Conservation (phyloP, 2,329 filamentous ascomycete species). For the Nothophoma quercina region DNA sequence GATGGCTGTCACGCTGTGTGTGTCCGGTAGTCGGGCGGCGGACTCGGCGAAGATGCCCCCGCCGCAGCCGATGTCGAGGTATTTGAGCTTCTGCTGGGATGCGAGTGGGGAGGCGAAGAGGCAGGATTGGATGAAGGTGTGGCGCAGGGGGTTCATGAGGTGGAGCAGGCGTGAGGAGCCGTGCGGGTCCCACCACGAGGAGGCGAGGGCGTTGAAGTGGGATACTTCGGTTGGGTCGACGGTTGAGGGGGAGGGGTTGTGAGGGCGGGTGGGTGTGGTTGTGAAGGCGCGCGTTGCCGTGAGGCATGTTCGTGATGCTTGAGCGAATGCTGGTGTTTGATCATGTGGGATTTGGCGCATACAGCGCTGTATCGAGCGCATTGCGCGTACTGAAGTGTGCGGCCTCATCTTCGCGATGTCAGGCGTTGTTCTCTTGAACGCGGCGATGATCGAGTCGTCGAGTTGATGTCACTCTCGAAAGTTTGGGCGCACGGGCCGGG, state of each 20-base stretch:
- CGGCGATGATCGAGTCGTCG: neutral
- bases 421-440: neutral
- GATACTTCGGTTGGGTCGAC: conserved; percentile 87
- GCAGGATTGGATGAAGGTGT: conserved; percentile 62
- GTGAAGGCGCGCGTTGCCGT: conserved; percentile 25
- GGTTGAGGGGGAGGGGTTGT: conserved; percentile 33
- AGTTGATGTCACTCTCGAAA: conserved; percentile 20
- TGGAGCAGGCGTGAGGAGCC: conserved; percentile 91
- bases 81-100: conserved; percentile 61
- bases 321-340: neutral
- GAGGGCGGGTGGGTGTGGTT: conserved; percentile 20
- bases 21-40: conserved; percentile 72
- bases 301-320: neutral
- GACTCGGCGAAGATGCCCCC: conserved; percentile 96
- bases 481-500: conserved; percentile 4
- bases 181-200: conserved; percentile 96
- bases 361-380: conserved; percentile 18
- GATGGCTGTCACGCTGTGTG: conserved; percentile 73
- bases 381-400: conserved; percentile 10
- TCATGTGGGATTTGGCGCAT: neutral
- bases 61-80: conserved; percentile 93
- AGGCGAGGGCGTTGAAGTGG: conserved; percentile 93
- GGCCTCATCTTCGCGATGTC: conserved; percentile 18
- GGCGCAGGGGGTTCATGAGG: conserved; percentile 96
- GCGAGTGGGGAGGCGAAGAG: conserved; percentile 1